Evolutionary conservation across 352 stramenopile genomes (phyloP).

Genomic region (Phytopythium aichiense): DNA sequence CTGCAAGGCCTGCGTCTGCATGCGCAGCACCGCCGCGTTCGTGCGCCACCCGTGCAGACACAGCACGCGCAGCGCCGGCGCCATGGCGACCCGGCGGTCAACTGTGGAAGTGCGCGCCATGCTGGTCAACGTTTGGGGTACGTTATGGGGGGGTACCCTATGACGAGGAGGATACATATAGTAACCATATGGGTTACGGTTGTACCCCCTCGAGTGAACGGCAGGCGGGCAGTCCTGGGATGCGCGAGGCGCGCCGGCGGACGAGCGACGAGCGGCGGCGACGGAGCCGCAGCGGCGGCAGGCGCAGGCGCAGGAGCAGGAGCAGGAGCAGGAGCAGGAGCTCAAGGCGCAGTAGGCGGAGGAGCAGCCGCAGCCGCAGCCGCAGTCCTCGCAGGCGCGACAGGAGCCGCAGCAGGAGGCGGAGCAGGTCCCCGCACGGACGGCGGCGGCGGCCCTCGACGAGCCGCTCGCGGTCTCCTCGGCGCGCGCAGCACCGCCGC

Average conservation of each 20-base stretch:
- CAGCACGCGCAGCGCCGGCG: conserved; percentile 52
- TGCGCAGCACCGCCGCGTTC: conserved; percentile 52
- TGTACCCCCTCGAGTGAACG: not conserved
- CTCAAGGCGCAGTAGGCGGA: not conserved
- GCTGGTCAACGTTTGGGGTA: too few species aligned
- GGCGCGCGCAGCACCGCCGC: not conserved
- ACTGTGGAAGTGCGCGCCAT: too few species aligned
- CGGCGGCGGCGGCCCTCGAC: not conserved
- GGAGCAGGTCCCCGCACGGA: not conserved
- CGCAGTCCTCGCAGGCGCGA: conserved; percentile 6
- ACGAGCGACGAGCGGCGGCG: not conserved
- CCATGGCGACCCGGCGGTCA: conserved; percentile 6
- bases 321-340: conserved; percentile 10
- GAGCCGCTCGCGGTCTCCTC: conserved; percentile 10
- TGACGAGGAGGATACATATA: not conserved
- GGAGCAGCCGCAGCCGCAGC: conserved; percentile 4
- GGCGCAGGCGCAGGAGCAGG: conserved; percentile 5
- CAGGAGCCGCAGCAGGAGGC: conserved; percentile 2
- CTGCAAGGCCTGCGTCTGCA: conserved; percentile 55
- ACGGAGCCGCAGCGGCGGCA: conserved; percentile 3
- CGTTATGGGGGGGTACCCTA: not conserved
- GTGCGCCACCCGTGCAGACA: conserved; percentile 81
- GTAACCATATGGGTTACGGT: not conserved
- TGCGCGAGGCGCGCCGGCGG: not conserved
- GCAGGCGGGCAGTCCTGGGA: not conserved